These are phyloP conservation scores for Przewalskia tangutica DNA, from an alignment of 257 asterid species.

Conservation along the genomic window DNA sequence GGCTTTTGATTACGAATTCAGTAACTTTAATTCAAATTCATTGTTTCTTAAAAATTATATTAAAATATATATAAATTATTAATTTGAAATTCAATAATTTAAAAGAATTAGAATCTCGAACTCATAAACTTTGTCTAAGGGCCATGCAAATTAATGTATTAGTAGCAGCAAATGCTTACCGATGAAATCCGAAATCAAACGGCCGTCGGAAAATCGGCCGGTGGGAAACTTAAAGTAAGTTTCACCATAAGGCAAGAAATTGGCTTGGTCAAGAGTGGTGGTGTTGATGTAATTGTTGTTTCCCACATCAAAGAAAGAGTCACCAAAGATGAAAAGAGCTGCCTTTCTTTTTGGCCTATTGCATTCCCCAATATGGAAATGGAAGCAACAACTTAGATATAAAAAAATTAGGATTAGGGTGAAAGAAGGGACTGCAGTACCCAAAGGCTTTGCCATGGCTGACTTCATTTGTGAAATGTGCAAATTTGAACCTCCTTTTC, in stretches of 20 bases:
- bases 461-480: neutral
- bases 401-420: neutral
- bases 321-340: conserved; percentile 47
- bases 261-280: conserved; percentile 47
- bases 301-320: conserved; percentile 59
- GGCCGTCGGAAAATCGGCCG: conserved; percentile 75
- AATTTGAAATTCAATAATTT: neutral
- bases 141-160: no score
- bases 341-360: neutral
- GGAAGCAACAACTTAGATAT: neutral
- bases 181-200: conserved; percentile 55
- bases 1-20: neutral
- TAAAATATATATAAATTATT: neutral
- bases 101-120: neutral
- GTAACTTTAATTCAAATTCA: neutral
- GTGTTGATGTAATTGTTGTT: conserved; percentile 78
- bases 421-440: neutral
- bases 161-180: conserved; percentile 16
- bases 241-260: conserved; percentile 59
- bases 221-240: conserved; percentile 46
- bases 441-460: neutral
- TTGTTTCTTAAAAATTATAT: neutral
- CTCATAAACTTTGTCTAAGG: neutral
- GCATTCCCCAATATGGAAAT: neutral
- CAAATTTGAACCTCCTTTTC: neutral